phyloP scores from a whole-genome alignment of 2,329 filamentous ascomycete genomes.

The Mycosphaerelloides madeirae region DNA sequence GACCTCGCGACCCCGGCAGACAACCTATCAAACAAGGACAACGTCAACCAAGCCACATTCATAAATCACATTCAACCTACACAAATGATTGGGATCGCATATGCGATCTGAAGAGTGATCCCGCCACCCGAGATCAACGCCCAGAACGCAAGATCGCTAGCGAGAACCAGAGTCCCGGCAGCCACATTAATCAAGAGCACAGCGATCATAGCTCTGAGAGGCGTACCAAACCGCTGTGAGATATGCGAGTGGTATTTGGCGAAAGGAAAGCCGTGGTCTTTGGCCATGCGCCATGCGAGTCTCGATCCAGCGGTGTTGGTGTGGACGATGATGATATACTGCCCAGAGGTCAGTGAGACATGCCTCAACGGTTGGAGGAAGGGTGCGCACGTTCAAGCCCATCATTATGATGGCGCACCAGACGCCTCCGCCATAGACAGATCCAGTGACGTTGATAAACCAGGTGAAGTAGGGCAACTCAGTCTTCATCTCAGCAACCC shows the following conservation, averaged over 20 bases:
- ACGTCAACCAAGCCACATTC: background rate
- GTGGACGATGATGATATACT: slow-evolving; percentile 9
- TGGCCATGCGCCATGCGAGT: slow-evolving; percentile 6
- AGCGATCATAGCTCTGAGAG: slow-evolving; percentile 1
- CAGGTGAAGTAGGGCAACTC: slow-evolving; percentile 6
- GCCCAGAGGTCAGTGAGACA: background rate
- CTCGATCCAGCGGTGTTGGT: slow-evolving; percentile 4
- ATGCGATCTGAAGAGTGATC: slow-evolving; percentile 1
- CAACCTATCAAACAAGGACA: background rate
- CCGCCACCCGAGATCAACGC: background rate
- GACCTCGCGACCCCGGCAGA: slow-evolving; percentile 1
- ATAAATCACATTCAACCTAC: background rate
- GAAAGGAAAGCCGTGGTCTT: slow-evolving; percentile 5
- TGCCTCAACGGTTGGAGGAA: too few relatives aligned
- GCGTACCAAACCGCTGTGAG: background rate
- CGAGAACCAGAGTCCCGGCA: background rate
- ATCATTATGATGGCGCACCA: slow-evolving; percentile 4
- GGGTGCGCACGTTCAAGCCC: slow-evolving; percentile 3
- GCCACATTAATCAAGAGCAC: slow-evolving; percentile 1
- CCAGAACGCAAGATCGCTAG: slow-evolving; percentile 2
- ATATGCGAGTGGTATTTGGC: background rate
- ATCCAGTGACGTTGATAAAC: slow-evolving; percentile 5
- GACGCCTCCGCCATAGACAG: slow-evolving; percentile 4
- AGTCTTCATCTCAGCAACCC: slow-evolving; percentile 3
- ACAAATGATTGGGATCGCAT: background rate